Evolutionary conservation across 83 land plant genomes (phyloP).

Genomic region (Picea abies): DNA sequence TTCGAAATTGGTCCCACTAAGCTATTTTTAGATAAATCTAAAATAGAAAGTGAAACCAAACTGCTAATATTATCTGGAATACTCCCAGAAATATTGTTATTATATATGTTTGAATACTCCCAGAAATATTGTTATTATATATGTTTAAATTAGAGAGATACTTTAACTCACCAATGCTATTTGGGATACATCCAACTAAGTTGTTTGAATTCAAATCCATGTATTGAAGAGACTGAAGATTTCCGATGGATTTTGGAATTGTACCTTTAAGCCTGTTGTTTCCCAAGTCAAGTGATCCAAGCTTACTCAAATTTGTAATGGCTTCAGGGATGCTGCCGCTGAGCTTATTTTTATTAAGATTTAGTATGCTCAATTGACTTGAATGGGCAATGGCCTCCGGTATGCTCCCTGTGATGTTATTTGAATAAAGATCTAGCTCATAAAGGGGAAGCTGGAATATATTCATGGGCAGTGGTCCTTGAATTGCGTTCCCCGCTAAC

Average conservation of each 20-base stretch:
- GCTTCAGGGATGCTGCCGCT: constrained; percentile 25
- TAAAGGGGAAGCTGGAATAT: not conserved
- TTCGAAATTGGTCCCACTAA: no score
- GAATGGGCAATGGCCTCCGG: constrained; percentile 13
- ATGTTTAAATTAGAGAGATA: not conserved
- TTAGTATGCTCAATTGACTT: constrained; percentile 15
- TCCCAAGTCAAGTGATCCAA: constrained; percentile 18
- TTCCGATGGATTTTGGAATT: constrained; percentile 16
- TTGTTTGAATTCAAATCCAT: not conserved
- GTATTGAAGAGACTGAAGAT: not conserved
- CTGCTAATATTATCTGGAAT: no score
- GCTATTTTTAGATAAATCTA: no score
- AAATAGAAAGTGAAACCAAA: no score
- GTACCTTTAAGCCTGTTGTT: constrained; percentile 21
- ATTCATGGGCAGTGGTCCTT: no score
- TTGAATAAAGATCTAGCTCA: constrained; percentile 24
- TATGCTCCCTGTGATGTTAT: constrained; percentile 15
- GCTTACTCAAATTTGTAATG: constrained; percentile 20
- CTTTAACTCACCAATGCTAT: not conserved
- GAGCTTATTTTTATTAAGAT: constrained; percentile 26
- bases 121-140: not conserved
- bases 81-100: not conserved
- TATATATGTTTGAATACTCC: no score
- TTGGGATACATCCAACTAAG: not conserved
- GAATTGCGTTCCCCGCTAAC: no score